Percentiles rank a stretch among this genome's conserved stretches.
phyloP scores from a whole-genome alignment of 352 stramenopile species.

The Pythium brassicae region DNA sequence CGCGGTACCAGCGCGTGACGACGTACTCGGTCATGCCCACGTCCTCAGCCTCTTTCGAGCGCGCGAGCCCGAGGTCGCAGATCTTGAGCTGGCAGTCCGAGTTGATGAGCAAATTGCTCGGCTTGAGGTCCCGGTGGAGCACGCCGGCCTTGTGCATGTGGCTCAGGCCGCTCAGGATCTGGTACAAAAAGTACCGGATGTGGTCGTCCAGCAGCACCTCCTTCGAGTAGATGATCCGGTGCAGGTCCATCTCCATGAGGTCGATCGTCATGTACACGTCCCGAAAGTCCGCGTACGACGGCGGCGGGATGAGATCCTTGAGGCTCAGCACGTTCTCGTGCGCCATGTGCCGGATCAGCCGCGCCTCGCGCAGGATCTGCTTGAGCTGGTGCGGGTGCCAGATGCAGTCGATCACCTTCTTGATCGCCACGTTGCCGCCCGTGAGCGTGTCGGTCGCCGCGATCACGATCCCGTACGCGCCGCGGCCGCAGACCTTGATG shows the following conservation, averaged over 20 bases:
- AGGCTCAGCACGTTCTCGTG: conserved; percentile 86
- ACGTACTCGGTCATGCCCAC: conserved; percentile 92
- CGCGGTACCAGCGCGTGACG: conserved; percentile 87
- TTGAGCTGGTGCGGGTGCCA: conserved; percentile 89
- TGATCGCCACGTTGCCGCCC: conserved; percentile 86
- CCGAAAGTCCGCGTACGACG: conserved; percentile 80
- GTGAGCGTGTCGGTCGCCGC: conserved; percentile 76
- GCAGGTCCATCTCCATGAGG: conserved; percentile 91
- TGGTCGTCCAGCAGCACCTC: conserved; percentile 91
- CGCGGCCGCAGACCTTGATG: conserved; percentile 86
- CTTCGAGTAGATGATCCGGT: conserved; percentile 92
- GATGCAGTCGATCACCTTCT: conserved; percentile 90
- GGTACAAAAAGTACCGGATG: conserved; percentile 92
- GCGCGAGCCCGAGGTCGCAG: conserved; percentile 94
- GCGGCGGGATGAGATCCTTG: conserved; percentile 79
- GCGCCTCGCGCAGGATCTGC: conserved; percentile 83
- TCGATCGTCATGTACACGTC: conserved; percentile 91
- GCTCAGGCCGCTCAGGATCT: conserved; percentile 86
- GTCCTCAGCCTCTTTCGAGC: conserved; percentile 81
- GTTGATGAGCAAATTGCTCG: conserved; percentile 86
- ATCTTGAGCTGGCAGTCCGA: conserved; percentile 96
- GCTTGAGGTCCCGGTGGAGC: conserved; percentile 84
- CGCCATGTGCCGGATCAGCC: conserved; percentile 80
- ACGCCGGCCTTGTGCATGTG: conserved; percentile 87
- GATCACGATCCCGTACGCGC: conserved; percentile 88